Evolutionary conservation across 2,329 filamentous ascomycete genomes (phyloP).

Genomic region (Phialophora macrospora): DNA sequence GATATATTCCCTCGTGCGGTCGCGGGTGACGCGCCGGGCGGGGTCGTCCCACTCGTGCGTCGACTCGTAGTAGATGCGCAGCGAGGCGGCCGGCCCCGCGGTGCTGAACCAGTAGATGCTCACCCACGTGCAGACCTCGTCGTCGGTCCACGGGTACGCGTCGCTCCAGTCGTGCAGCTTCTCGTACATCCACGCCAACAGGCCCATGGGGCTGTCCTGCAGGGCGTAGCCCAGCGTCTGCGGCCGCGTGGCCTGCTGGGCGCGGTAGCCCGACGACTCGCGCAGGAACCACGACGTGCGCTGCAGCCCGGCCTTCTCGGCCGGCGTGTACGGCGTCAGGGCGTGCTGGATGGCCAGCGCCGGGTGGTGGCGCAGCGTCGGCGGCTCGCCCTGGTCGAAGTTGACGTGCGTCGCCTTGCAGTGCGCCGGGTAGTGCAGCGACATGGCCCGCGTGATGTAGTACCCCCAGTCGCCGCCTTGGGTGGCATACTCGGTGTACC

Average conservation of each 20-base stretch:
- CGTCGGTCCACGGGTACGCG: constrained; percentile 72
- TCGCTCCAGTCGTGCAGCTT: constrained; percentile 81
- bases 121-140: constrained; percentile 77
- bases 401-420: constrained; percentile 68
- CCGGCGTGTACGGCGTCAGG: constrained; percentile 58
- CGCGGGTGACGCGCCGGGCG: constrained; percentile 34
- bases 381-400: constrained; percentile 56
- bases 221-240: constrained; percentile 74
- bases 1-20: constrained; percentile 21
- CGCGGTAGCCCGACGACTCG: constrained; percentile 61
- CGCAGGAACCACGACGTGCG: constrained; percentile 62
- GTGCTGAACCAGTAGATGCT: constrained; percentile 73
- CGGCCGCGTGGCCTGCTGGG: constrained; percentile 69
- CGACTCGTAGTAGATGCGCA: constrained; percentile 74
- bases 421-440: constrained; percentile 61
- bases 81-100: constrained; percentile 69
- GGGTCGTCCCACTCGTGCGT: constrained; percentile 46
- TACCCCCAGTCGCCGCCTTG: constrained; percentile 74
- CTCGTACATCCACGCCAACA: constrained; percentile 80
- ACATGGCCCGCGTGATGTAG: constrained; percentile 67
- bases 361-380: constrained; percentile 59
- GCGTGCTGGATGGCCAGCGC: constrained; percentile 62
- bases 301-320: constrained; percentile 58
- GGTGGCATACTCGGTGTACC: constrained; percentile 64
- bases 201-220: constrained; percentile 69